phyloP scores from a whole-genome alignment of 1,139 yeast species.

The Hemisphaericaspora xylanilytica region DNA sequence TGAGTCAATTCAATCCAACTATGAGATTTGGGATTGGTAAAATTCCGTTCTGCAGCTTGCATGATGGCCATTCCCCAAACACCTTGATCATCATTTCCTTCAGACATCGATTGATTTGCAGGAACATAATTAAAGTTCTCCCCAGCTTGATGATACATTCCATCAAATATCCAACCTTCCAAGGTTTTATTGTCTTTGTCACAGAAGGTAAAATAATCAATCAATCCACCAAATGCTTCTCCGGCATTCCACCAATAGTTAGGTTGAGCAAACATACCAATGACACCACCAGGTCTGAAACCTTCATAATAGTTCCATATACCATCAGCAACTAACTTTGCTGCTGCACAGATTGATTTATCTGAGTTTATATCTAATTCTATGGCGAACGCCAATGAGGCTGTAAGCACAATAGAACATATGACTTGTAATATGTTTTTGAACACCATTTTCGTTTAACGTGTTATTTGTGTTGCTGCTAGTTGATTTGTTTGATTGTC shows the following conservation, averaged over 20 bases:
- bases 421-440: neutral
- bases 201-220: slow-evolving; percentile 53
- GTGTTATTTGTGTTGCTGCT: too few species aligned
- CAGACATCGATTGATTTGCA: slow-evolving; percentile 56
- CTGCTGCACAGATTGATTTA: slow-evolving; percentile 51
- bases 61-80: slow-evolving; percentile 65
- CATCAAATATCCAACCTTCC: slow-evolving; percentile 36
- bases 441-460: neutral
- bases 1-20: slow-evolving; percentile 71
- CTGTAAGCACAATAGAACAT: neutral
- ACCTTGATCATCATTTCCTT: slow-evolving; percentile 73
- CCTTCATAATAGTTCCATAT: slow-evolving; percentile 61
- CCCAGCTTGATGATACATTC: slow-evolving; percentile 54
- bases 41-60: slow-evolving; percentile 62
- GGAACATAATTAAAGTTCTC: slow-evolving; percentile 54
- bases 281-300: slow-evolving; percentile 49
- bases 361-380: slow-evolving; percentile 22
- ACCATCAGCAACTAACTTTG: slow-evolving; percentile 46
- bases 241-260: slow-evolving; percentile 78
- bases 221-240: slow-evolving; percentile 61
- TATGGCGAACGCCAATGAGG: slow-evolving; percentile 9
- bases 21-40: slow-evolving; percentile 49
- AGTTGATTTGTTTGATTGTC: neutral
- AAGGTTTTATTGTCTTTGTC: slow-evolving; percentile 42
- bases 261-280: slow-evolving; percentile 58